Percentiles rank a stretch among this genome's conserved stretches.
Evolutionary conservation across 1,284 basidiomycete genomes (phyloP).

Genomic region (Meira nashicola): DNA sequence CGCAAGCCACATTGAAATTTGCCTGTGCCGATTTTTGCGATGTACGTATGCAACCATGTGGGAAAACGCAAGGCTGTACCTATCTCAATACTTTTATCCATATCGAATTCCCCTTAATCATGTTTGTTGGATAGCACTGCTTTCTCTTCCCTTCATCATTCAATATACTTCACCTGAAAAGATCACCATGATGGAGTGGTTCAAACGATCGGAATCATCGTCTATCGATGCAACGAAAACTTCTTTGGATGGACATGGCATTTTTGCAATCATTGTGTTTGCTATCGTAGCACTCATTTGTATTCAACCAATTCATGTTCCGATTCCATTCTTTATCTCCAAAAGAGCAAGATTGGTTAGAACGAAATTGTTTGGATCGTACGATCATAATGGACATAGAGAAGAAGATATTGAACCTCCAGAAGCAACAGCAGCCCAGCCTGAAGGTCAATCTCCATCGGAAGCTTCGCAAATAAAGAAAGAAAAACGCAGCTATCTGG

Average conservation of each 20-base stretch:
- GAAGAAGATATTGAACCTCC: constrained; percentile 17
- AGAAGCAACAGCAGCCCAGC: constrained; percentile 11
- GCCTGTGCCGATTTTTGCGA: too few species aligned
- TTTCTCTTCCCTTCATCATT: too few species aligned
- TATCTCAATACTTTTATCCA: too few species aligned
- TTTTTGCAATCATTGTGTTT: constrained; percentile 50
- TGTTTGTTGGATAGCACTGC: too few species aligned
- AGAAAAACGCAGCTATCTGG: constrained; percentile 8
- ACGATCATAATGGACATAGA: neutral
- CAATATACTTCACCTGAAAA: too few species aligned
- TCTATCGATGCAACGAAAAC: constrained; percentile 7
- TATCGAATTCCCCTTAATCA: too few species aligned
- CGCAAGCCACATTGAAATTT: too few species aligned
- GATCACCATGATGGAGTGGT: too few species aligned
- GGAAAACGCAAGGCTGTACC: too few species aligned
- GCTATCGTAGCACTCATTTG: constrained; percentile 45
- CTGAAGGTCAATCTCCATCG: constrained; percentile 16
- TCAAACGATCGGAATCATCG: too few species aligned
- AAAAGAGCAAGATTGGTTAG: neutral
- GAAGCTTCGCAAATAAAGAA: constrained; percentile 2
- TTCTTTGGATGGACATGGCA: constrained; percentile 46
- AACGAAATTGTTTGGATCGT: neutral
- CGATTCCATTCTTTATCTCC: constrained; percentile 24
- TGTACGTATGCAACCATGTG: too few species aligned
- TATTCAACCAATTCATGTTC: constrained; percentile 40